Base-by-base conservation (phyloP, 441 rosid species). In the Aquilaria agallochum region DNA sequence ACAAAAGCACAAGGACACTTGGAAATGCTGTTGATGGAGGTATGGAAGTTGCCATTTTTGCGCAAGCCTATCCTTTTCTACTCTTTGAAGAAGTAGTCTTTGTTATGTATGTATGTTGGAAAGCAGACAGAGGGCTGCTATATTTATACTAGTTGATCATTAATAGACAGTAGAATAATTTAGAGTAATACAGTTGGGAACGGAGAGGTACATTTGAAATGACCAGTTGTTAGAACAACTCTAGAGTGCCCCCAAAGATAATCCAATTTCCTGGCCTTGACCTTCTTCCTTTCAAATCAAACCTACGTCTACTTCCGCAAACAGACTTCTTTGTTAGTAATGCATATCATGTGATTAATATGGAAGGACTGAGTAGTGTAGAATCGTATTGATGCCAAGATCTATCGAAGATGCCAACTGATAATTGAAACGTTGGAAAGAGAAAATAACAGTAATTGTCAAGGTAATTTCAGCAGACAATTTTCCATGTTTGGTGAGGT, bases 241-340 rank as follows among this genome's bases (percentile, higher is more conserved):
- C 68, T 58, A 49, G 83, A 74, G 86, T 78, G 61, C 27, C 74
- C 74, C 76, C 69, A 68, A 82, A 82, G 86, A 67, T 66, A 80
- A 81, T 74, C 71, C 74, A 74, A 60, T 51, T 63, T 64, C 68
- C 58, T 70, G 79, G 68, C 67, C 61, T 52, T 40, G 10, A 40
- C 45, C 45, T 53, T 62, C 56, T 68, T 30, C 40, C 42, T 15
- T 47, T 53, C 50, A 58, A 55, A 64, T 59, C 56, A 60, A 73
- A 63, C 20, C 46, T 64, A 20, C n/a, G 45, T 55, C 52, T 53
- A 4, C 13, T 40, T 33, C 51, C 12, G 20, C 8, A 33, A 4
- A 20, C 15, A 31, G 9, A 11, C 11, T 36, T 12, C n/a, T 32
- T 6, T 20, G 1, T 6, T 59, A 58, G 34, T 53, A 12, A 5